Percentiles rank a stretch among this genome's conserved stretches.
phyloP scores from a whole-genome alignment of 208 protist genomes.

The Vickermania ingenoplastis region DNA sequence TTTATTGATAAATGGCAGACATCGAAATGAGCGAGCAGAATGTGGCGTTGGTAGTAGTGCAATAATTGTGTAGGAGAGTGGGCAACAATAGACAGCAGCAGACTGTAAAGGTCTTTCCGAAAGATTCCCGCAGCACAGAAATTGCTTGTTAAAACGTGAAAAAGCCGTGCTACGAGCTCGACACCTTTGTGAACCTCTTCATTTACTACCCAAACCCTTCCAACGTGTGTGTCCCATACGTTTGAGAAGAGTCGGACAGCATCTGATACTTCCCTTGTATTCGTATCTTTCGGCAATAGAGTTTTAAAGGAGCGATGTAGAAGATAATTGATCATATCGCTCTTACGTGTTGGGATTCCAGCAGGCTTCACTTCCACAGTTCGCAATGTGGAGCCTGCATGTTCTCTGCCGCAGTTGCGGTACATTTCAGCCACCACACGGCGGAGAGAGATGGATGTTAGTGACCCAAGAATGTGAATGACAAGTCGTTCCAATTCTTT shows the following conservation, averaged over 20 bases:
- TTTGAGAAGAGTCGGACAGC: background rate
- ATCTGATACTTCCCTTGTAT: background rate
- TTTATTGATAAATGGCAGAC: background rate
- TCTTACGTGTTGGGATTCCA: slow-evolving; percentile 34
- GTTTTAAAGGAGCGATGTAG: slow-evolving; percentile 20
- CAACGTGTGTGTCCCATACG: slow-evolving; percentile 42
- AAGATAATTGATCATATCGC: slow-evolving; percentile 32
- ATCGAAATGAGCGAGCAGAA: background rate
- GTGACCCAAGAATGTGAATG: slow-evolving; percentile 4
- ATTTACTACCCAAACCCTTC: slow-evolving; percentile 31
- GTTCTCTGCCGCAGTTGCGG: background rate
- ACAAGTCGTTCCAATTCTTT: slow-evolving; percentile 22
- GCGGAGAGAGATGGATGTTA: background rate
- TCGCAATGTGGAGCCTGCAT: background rate
- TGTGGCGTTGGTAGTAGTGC: background rate
- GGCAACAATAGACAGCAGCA: background rate
- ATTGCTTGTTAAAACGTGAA: slow-evolving; percentile 45
- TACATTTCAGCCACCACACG: background rate
- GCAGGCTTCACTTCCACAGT: background rate
- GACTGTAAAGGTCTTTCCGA: slow-evolving; percentile 1
- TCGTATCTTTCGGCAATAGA: background rate
- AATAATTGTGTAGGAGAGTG: background rate
- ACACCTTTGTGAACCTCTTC: slow-evolving; percentile 17
- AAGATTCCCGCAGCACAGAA: slow-evolving; percentile 14
- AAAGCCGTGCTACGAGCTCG: slow-evolving; percentile 19